A percentile compares a stretch with the other conserved stretches of the same genome.
Conservation (phyloP, 2,329 filamentous ascomycete genomes). For the Cladophialophora exuberans region DNA sequence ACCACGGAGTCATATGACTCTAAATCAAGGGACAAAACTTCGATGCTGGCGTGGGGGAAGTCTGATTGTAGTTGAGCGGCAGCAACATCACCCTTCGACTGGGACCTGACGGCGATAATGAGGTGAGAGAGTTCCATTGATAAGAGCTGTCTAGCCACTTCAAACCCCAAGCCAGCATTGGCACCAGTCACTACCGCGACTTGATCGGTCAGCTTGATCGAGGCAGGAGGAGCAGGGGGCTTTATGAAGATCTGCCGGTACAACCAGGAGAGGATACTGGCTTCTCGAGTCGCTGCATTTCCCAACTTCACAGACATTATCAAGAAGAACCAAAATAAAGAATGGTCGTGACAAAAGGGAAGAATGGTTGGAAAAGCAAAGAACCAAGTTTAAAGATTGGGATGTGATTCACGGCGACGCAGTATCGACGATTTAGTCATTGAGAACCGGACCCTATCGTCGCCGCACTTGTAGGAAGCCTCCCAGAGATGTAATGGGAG, state of each 20-base stretch:
- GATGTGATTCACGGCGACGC: no score
- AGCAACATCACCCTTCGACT: slow-evolving; percentile 48
- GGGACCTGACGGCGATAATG: slow-evolving; percentile 53
- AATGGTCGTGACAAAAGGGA: no score
- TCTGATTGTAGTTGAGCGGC: slow-evolving; percentile 39
- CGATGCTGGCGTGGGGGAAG: slow-evolving; percentile 44
- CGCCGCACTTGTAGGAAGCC: no score
- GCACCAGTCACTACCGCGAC: slow-evolving; percentile 55
- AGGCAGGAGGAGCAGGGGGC: slow-evolving; percentile 21
- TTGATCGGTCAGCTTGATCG: slow-evolving; percentile 37
- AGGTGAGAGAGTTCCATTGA: slow-evolving; percentile 45
- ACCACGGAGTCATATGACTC: slow-evolving; percentile 49
- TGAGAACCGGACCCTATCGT: no score
- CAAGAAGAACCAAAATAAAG: no score
- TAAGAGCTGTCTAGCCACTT: slow-evolving; percentile 47
- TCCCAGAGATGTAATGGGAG: no score
- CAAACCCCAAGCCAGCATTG: slow-evolving; percentile 55
- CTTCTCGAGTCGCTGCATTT: no score
- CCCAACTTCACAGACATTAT: no score
- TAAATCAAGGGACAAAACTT: slow-evolving; percentile 57
- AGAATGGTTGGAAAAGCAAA: no score
- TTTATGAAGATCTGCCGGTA: slow-evolving; percentile 29
- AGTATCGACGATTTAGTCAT: no score
- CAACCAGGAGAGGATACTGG: no score
- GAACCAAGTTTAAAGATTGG: no score